Base-by-base conservation (phyloP, 2,329 filamentous ascomycete genomes). In the Beauveria medogensis region DNA sequence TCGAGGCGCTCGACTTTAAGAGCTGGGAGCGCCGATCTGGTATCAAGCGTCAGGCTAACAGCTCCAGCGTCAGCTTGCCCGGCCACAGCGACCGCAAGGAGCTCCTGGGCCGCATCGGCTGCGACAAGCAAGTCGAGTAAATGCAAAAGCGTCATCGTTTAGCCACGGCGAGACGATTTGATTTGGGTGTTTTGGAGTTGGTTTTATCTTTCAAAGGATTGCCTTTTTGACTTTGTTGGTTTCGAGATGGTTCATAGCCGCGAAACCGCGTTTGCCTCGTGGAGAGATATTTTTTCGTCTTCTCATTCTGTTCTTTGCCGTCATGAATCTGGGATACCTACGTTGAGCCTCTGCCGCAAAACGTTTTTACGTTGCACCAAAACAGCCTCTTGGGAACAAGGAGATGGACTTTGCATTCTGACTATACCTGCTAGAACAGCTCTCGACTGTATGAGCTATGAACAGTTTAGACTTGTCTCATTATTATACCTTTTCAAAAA, bases 71-170 rank as follows among this genome's bases (percentile, higher is more conserved):
- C 67, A 89, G 86, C 68, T 79, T 91, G 59, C 82, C 85, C 20
- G 83, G 88, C 26, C 86, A 88, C 72, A 87, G 86, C 67, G 88
- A 91, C 72, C 83, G 87, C 67, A 94, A 93, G 78, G 90, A 92
- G 72, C 77, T 94, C 65, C 79, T 94, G 58, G 89, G 89, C 50
- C 81, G 90, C 58, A 94, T 94, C 69, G 90, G 90, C 54, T 94
- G 90, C 72, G 89, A 92, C 73, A 91, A 91, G 78, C 88, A 85
- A 70, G 78, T 84, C 60, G 81, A 85, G 22, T 76, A 68, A 68
- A 55, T 41, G 43, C 16, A 20, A 20, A 43, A 37, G 12, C 41
- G 28, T 14, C 14, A 20, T 54, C 26, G 50, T 28, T n/a, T 28
- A 20, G 12, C 16, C 16, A 20, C 9, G 50, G 16, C 28, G 41